Evolutionary conservation across 352 stramenopile genomes (phyloP), one percentile per base, ranked within the genome.

Genomic region (Phytopythium oedochilum): DNA sequence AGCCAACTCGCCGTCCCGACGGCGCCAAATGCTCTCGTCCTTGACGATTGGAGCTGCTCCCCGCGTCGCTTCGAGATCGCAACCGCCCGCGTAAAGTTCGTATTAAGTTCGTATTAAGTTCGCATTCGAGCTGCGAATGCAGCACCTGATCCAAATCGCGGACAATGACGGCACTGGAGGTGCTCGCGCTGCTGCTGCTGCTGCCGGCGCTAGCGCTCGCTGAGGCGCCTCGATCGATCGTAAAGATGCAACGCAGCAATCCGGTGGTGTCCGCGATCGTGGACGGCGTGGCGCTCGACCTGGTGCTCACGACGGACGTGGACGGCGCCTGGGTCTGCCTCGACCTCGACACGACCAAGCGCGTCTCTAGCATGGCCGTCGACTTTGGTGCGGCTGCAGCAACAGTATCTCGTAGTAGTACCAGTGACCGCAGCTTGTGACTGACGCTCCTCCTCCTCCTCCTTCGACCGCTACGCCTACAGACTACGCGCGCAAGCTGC

Each of bases 401-500:
- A 9, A 32, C 29, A 32, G 29, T 32, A n/a, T n/a, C n/a, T n/a
- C n/a, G n/a, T n/a, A n/a, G n/a, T n/a, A n/a, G n/a, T n/a, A n/a
- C n/a, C n/a, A n/a, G n/a, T n/a, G n/a, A n/a, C n/a, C 29, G 29
- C 29, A 10, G 5, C 29, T 34, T 10, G 29, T 10, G 29, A 11
- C 29, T 34, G 5, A 10, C 15, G 3, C 34, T 17, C 8, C 17
- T 26, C 3, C n/a, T n/a, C n/a, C n/a, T n/a, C n/a, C n/a, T n/a
- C n/a, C n/a, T n/a, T n/a, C n/a, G n/a, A n/a, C n/a, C n/a, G n/a
- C n/a, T n/a, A n/a, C n/a, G n/a, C n/a, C n/a, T n/a, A n/a, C n/a
- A 89, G 73, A 89, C 46, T 83, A 83, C 51, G 66, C 78, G 49
- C 75, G 75, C 14, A 74, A 74, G 31, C 62, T 81, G 35, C 59